phyloP scores from a whole-genome alignment of 495 filamentous ascomycete species.

The Neurospora sp. region DNA sequence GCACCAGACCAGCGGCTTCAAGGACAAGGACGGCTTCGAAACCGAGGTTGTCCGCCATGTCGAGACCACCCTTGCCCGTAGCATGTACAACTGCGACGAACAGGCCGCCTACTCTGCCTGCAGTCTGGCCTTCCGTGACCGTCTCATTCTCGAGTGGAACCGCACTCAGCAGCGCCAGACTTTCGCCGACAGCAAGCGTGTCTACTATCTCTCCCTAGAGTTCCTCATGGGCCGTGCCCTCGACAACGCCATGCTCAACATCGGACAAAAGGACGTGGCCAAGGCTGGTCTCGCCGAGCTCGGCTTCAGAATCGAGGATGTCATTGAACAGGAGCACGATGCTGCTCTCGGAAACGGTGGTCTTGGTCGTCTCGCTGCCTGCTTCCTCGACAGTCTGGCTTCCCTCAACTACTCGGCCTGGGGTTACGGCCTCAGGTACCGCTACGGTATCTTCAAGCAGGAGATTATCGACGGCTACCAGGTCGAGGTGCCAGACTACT shows the following conservation, averaged over 20 bases:
- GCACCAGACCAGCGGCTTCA: slow-evolving; percentile 60
- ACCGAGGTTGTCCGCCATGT: slow-evolving; percentile 83
- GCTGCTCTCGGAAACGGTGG: slow-evolving; percentile 94
- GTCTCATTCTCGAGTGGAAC: slow-evolving; percentile 93
- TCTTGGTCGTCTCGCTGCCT: slow-evolving; percentile 87
- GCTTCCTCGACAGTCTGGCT: slow-evolving; percentile 92
- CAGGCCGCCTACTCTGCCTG: slow-evolving; percentile 84
- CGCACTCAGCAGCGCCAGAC: slow-evolving; percentile 95
- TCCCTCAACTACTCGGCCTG: slow-evolving; percentile 92
- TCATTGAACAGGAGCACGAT: slow-evolving; percentile 91
- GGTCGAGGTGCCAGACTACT: slow-evolving; percentile 96
- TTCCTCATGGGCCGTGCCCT: slow-evolving; percentile 94
- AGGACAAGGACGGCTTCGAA: slow-evolving; percentile 57
- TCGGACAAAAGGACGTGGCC: slow-evolving; percentile 77
- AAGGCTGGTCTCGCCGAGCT: slow-evolving; percentile 75
- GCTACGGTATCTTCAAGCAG: slow-evolving; percentile 99
- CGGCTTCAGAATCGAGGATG: slow-evolving; percentile 93
- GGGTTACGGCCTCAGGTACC: slow-evolving; percentile 91
- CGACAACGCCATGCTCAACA: slow-evolving; percentile 97
- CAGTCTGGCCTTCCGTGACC: slow-evolving; percentile 83
- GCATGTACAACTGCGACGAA: slow-evolving; percentile 98
- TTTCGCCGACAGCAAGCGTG: slow-evolving; percentile 75
- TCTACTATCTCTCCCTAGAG: slow-evolving; percentile 94
- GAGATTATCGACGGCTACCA: slow-evolving; percentile 97
- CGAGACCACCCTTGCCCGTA: slow-evolving; percentile 91